phyloP scores from a whole-genome alignment of 139 green algal species.

The Asterochloris erici region DNA sequence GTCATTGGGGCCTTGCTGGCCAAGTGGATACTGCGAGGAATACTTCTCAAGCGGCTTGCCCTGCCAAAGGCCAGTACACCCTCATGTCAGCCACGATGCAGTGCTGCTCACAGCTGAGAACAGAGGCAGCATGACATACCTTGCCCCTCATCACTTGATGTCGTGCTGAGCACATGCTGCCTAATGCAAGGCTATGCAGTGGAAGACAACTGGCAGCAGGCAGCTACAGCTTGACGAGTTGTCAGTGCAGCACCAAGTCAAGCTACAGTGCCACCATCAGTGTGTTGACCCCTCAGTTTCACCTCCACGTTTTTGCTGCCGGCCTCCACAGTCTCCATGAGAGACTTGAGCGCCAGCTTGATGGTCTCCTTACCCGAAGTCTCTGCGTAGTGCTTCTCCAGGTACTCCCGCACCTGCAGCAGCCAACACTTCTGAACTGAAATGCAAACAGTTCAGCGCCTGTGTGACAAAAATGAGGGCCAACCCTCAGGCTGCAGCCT shows the following conservation, averaged over 20 bases:
- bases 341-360: slow-evolving; percentile 87
- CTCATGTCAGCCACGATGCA: too few relatives aligned
- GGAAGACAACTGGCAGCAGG: not conserved
- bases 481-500: too few relatives aligned
- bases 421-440: not conserved
- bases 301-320: slow-evolving; percentile 81
- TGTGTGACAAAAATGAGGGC: too few relatives aligned
- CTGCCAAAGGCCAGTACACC: too few relatives aligned
- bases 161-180: not conserved
- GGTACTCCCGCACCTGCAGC: slow-evolving; percentile 86
- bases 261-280: slow-evolving; percentile 8
- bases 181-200: not conserved
- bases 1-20: too few relatives aligned
- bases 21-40: too few relatives aligned
- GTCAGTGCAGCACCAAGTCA: not conserved
- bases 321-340: slow-evolving; percentile 88
- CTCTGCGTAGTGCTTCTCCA: slow-evolving; percentile 96
- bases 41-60: too few relatives aligned
- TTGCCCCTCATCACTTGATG: too few relatives aligned
- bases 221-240: not conserved
- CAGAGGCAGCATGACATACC: too few relatives aligned
- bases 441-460: too few relatives aligned
- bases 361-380: slow-evolving; percentile 71
- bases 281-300: slow-evolving; percentile 52
- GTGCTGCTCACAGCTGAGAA: too few relatives aligned